Percentiles rank a stretch among this genome's conserved stretches.
Conservation (phyloP, 768 basidiomycete genomes). For the Aureoboletus auriporus region DNA sequence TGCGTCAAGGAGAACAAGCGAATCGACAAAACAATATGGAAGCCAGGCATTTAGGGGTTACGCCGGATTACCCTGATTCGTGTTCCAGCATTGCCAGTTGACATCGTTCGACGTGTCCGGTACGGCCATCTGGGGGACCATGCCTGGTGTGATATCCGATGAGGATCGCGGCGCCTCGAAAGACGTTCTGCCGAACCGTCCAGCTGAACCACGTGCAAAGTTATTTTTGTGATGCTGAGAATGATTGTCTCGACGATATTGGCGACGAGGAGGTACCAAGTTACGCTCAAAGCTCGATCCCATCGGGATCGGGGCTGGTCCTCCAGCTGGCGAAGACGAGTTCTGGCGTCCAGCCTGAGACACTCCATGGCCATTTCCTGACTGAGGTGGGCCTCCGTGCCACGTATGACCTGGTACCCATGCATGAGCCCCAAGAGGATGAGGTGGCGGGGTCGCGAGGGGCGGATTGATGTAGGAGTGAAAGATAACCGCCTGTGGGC, state of each 20-base stretch:
- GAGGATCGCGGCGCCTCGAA: conserved; percentile 17
- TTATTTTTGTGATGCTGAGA: conserved; percentile 26
- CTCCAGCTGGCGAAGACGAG: conserved; percentile 12
- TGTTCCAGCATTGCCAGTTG: conserved; percentile 19
- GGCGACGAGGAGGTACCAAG: conserved; percentile 25
- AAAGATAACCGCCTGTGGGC: conserved; percentile 29
- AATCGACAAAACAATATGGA: conserved; percentile 12
- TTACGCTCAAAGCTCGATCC: conserved; percentile 21
- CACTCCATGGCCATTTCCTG: conserved; percentile 10
- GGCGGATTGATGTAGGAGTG: conserved; percentile 28
- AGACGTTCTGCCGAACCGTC: conserved; percentile 17
- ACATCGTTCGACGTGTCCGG: conserved; percentile 11
- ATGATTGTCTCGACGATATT: conserved; percentile 30
- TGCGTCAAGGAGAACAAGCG: not conserved
- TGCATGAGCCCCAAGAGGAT: conserved; percentile 14
- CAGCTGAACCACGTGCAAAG: conserved; percentile 14
- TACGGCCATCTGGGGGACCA: conserved; percentile 5
- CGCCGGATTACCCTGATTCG: conserved; percentile 7
- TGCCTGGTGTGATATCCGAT: conserved; percentile 10
- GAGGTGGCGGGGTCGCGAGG: conserved; percentile 13
- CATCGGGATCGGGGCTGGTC: conserved; percentile 10
- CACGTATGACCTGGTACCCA: conserved; percentile 27
- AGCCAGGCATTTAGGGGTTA: not conserved
- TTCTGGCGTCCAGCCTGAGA: conserved; percentile 11
- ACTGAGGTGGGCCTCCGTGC: conserved; percentile 19